A percentile compares a stretch with the other conserved stretches of the same genome.
phyloP scores from a whole-genome alignment of 2,329 filamentous ascomycete species.

The Calonectria multiphialidica region DNA sequence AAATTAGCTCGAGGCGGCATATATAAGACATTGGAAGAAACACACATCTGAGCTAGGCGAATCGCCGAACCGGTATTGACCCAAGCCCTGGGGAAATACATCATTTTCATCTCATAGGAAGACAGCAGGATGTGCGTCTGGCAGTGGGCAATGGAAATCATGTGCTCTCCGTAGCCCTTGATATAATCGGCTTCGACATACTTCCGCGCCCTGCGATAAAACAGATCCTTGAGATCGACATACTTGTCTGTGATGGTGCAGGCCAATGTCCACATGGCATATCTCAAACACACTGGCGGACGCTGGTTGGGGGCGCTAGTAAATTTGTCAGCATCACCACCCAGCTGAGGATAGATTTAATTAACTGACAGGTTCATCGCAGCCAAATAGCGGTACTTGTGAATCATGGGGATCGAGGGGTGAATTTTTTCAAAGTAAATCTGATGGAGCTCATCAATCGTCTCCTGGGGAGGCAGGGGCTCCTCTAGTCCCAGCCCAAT shows the following conservation, averaged over 20 bases:
- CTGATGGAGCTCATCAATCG: slow-evolving; percentile 87
- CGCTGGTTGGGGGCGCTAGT: slow-evolving; percentile 81
- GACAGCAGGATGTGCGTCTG: slow-evolving; percentile 86
- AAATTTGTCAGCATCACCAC: slow-evolving; percentile 26
- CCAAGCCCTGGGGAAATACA: slow-evolving; percentile 98
- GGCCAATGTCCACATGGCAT: slow-evolving; percentile 97
- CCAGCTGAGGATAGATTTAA: neutral
- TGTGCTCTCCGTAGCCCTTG: slow-evolving; percentile 90
- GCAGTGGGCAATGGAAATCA: slow-evolving; percentile 87
- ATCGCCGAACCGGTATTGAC: slow-evolving; percentile 87
- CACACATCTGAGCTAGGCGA: slow-evolving; percentile 86
- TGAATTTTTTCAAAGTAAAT: slow-evolving; percentile 94
- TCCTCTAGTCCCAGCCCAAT: slow-evolving; percentile 71
- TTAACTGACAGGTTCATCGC: slow-evolving; percentile 82
- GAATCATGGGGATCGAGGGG: slow-evolving; percentile 87
- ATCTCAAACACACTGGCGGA: slow-evolving; percentile 88
- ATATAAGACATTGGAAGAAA: slow-evolving; percentile 8
- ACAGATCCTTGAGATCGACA: slow-evolving; percentile 82
- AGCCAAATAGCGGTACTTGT: slow-evolving; percentile 87
- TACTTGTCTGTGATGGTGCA: slow-evolving; percentile 88
- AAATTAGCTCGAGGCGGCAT: slow-evolving; percentile 43
- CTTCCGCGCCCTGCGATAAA: slow-evolving; percentile 90
- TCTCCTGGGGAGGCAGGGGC: slow-evolving; percentile 69
- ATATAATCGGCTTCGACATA: slow-evolving; percentile 92
- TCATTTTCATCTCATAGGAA: slow-evolving; percentile 94